Evolutionary conservation across 148 eudicot genomes (phyloP), one percentile per base, ranked within the genome.

Genomic region (Talinum fruticosum): DNA sequence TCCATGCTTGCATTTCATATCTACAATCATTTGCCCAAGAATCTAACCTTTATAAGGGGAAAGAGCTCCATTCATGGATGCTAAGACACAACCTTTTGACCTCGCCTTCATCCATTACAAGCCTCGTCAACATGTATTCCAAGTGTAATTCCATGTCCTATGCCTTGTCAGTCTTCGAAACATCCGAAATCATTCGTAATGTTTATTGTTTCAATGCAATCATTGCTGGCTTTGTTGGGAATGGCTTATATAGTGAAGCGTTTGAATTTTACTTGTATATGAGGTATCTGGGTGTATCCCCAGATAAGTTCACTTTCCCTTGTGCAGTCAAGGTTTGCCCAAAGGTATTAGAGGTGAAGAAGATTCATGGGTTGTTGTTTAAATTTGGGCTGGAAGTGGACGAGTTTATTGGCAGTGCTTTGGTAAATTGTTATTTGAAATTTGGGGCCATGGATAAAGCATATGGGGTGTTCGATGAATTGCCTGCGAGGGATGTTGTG

Each of bases 41-140:
- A 32, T 82, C 73, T 24, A 77, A 80, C 71, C 77, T 88, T 61
- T 75, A 30, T 28, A 76, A 69, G 69, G 97, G 91, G 37, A 84
- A 87, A 84, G 79, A 84, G 59, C 76, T 88, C 36, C 93, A 91
- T 80, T 77, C 91, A 51, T 77, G 78, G 85, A 88, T 91, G 90
- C 73, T 91, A 54, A 75, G 38, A 5, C 74, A 69, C 62, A 82
- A 86, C 72, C 80, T 89, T 72, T 23, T 83, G 34, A 62, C 24
- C 47, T 88, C 90, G 34, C 93, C 93, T 14, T 72, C 67, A 34
- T 82, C 93, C 32, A 78, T 86, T 69, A 91, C 97, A 12, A 89
- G 97, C 83, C 87, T 91, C 28, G 88, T 89, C 71, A 89, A 88
- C 81, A 88, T 91, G 93, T 91, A 91, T 77, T 91, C 93, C 51